Base-by-base conservation (phyloP, 805 yeast species). In the Schwanniomyces yamadae region DNA sequence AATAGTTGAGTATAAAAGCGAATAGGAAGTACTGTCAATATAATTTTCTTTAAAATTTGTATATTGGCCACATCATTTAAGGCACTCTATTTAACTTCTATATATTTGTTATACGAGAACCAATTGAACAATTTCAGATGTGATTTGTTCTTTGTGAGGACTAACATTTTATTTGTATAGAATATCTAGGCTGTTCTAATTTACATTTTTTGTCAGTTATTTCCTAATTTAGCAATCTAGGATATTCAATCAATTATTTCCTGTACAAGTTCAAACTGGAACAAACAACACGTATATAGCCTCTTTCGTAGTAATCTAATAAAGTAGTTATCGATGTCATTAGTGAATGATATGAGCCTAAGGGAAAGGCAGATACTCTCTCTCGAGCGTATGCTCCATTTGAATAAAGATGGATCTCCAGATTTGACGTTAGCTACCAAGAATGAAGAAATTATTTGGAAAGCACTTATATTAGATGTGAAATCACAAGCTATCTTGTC, bases 401-500 rank as follows among this genome's bases (percentile, higher is more conserved):
- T 89, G 54, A 91, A 91, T 64, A 69, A 78, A 39, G 82, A 77
- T 33, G 70, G 76, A 8, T 69, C 73, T 3, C 59, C 77, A 5
- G 81, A 77, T 46, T 59, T 73, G 37, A 73, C 80, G 6, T 71
- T 76, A 24, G 73, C 82, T 6, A 63, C 73, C 14, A 74, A 73
- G 41, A 75, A 70, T 33, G 85, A 81, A 48, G 88, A 82, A 45
- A 71, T 86, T 36, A 71, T 82, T 19, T 93, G 99, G 99, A 93
- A 93, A 55, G 95, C 86, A 6, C 71, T 93, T 32, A 77, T 93
- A 4, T 71, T 93, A 46, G 99, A 93, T 57, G 59, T 71, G 25
- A 76, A 80, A 40, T 85, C 96, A 26, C 85, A 95, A 20, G 84
- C 84, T 12, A 83, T 93, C 27, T 77, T 93, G 5, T 89, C 97